A percentile compares a stretch with the other conserved stretches of the same genome.
Conservation (phyloP, 805 yeast genomes). For the Candida maltosa region DNA sequence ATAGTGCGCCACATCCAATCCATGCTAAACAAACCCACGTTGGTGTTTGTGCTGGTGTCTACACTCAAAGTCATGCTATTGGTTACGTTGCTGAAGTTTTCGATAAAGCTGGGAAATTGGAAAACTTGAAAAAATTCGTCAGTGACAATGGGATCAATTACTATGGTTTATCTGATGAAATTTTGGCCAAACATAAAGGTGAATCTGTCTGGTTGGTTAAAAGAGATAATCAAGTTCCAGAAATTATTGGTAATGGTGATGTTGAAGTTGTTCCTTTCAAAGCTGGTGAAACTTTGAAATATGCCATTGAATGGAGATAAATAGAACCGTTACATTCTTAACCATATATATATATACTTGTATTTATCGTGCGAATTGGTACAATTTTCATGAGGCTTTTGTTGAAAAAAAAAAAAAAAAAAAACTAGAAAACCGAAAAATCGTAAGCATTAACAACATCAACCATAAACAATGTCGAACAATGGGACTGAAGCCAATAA, state of each 20-base stretch:
- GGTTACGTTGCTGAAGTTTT: slow-evolving; percentile 86
- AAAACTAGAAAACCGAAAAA: too few relatives aligned
- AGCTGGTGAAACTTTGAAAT: slow-evolving; percentile 72
- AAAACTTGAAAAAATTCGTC: slow-evolving; percentile 70
- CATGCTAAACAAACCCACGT: slow-evolving; percentile 69
- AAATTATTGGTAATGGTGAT: slow-evolving; percentile 43
- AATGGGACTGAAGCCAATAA: too few relatives aligned
- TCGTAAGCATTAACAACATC: too few relatives aligned
- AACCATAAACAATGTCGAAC: too few relatives aligned
- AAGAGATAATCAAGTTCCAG: slow-evolving; percentile 57
- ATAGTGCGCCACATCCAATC: slow-evolving; percentile 95
- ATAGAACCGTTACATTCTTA: too few relatives aligned
- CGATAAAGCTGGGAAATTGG: slow-evolving; percentile 60
- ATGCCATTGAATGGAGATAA: slow-evolving; percentile 79
- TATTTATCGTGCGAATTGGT: too few relatives aligned
- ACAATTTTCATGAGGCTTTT: too few relatives aligned
- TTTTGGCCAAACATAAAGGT: slow-evolving; percentile 21
- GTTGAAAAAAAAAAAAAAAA: too few relatives aligned
- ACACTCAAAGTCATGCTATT: slow-evolving; percentile 79
- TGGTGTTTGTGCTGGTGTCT: slow-evolving; percentile 98
- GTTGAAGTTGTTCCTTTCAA: slow-evolving; percentile 72
- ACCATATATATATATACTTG: too few relatives aligned
- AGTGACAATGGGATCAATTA: slow-evolving; percentile 69
- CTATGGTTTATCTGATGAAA: slow-evolving; percentile 51
- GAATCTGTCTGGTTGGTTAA: slow-evolving; percentile 49